Conservation (phyloP, 371 early-diverging fungal genomes). For the Chytridium lagenaria region DNA sequence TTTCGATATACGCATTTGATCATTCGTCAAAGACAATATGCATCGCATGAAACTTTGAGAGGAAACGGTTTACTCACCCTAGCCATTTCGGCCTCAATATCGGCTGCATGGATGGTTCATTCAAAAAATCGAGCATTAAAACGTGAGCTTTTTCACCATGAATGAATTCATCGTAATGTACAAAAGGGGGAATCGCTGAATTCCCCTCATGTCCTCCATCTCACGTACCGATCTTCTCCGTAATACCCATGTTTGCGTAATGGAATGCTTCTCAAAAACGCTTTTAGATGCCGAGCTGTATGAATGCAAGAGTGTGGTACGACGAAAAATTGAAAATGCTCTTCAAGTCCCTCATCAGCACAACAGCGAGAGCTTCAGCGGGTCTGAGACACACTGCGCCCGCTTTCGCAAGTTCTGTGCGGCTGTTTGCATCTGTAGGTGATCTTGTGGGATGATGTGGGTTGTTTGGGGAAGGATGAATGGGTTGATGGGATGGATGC, state of each 20-base stretch:
- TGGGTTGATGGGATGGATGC: too few species aligned
- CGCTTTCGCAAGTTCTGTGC: background rate
- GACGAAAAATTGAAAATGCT: background rate
- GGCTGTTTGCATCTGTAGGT: background rate
- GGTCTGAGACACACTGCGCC: background rate
- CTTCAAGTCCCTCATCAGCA: background rate
- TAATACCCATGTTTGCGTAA: conserved; percentile 78
- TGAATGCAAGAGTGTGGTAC: background rate
- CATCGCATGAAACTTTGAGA: too few species aligned
- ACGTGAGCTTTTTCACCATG: too few species aligned
- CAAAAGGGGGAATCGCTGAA: background rate
- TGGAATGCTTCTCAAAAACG: background rate
- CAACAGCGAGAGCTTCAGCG: background rate
- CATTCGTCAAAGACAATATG: too few species aligned
- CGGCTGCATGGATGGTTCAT: conserved; percentile 43
- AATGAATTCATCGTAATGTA: too few species aligned
- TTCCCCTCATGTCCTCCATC: background rate
- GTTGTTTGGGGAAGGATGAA: too few species aligned
- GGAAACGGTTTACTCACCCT: conserved; percentile 27
- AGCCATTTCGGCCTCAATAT: conserved; percentile 72
- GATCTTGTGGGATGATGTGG: too few species aligned
- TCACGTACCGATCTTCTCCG: conserved; percentile 87
- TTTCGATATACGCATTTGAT: too few species aligned
- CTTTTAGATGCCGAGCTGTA: background rate
- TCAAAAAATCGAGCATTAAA: conserved; percentile 29